phyloP scores from a whole-genome alignment of 768 basidiomycete genomes.

The Phylloporus arenicola region DNA sequence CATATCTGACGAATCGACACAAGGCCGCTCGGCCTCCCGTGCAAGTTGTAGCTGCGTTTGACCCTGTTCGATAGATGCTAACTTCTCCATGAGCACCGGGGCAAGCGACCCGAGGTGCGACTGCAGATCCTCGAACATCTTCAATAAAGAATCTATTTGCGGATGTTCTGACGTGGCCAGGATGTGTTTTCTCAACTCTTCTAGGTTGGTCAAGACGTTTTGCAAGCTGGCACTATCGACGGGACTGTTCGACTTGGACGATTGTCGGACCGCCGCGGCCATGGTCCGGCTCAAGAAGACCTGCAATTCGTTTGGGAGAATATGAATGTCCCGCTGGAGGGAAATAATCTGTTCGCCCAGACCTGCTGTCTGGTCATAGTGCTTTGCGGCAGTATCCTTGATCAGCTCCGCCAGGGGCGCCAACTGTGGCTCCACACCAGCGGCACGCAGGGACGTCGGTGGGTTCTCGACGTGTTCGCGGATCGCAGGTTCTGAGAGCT shows the following conservation, averaged over 20 bases:
- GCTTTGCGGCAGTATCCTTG: conserved; percentile 32
- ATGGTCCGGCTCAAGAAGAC: conserved; percentile 9
- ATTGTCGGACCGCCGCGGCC: conserved; percentile 1
- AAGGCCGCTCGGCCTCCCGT: conserved; percentile 5
- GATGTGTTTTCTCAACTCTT: conserved; percentile 15
- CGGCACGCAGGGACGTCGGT: conserved; percentile 5
- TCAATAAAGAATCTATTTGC: conserved; percentile 22
- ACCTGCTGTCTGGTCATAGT: conserved; percentile 33
- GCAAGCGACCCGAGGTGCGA: conserved; percentile 35
- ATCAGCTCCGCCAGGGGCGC: conserved; percentile 30
- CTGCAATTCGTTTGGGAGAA: conserved; percentile 26
- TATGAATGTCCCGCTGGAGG: conserved; percentile 28
- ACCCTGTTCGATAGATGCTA: conserved; percentile 27
- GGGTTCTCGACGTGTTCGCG: conserved; percentile 16
- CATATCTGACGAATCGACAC: conserved; percentile 26
- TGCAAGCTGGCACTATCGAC: conserved; percentile 1
- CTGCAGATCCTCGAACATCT: conserved; percentile 37
- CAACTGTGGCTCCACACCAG: conserved; percentile 15
- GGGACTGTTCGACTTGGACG: neutral
- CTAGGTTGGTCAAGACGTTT: conserved; percentile 11
- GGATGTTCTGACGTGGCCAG: conserved; percentile 4
- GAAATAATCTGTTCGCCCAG: conserved; percentile 31
- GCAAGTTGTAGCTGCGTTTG: conserved; percentile 14
- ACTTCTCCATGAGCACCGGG: conserved; percentile 32
- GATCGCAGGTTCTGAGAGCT: conserved; percentile 19